Evolutionary conservation across 2,329 filamentous ascomycete genomes (phyloP).

Genomic region (Beauveria medogensis): DNA sequence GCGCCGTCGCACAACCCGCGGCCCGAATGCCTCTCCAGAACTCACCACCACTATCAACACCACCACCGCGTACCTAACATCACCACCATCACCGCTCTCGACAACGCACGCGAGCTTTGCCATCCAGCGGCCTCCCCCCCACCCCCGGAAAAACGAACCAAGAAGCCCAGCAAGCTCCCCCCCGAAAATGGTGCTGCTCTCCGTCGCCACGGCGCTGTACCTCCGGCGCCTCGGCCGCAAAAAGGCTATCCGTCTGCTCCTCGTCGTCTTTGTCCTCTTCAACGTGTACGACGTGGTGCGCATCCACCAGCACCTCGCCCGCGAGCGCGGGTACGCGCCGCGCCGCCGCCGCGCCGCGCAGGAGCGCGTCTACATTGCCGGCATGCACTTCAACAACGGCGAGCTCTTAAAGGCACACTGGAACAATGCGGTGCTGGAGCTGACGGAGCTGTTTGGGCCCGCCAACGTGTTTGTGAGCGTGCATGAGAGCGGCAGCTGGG

Average conservation of each 20-base stretch:
- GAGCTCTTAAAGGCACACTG: constrained; percentile 52
- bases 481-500: constrained; percentile 61
- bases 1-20: background rate
- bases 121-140: background rate
- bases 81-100: background rate
- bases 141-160: too few species aligned
- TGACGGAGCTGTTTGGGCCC: constrained; percentile 49
- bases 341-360: constrained; percentile 17
- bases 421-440: constrained; percentile 50
- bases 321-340: constrained; percentile 18
- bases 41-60: too few species aligned
- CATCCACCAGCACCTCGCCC: constrained; percentile 26
- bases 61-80: too few species aligned
- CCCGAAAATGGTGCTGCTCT: constrained; percentile 19
- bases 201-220: constrained; percentile 24
- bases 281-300: constrained; percentile 32
- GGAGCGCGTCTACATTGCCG: constrained; percentile 56
- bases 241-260: constrained; percentile 25
- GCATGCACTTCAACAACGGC: constrained; percentile 62
- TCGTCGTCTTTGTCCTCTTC: constrained; percentile 27
- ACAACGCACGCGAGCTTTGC: background rate
- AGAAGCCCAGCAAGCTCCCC: too few species aligned
- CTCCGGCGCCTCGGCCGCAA: constrained; percentile 31
- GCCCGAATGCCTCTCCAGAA: background rate
- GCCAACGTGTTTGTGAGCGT: constrained; percentile 62